These are phyloP conservation scores for Pseudognaphalium luteoalbum DNA, from an alignment of 129 eudicot species.

Conservation along the genomic window DNA sequence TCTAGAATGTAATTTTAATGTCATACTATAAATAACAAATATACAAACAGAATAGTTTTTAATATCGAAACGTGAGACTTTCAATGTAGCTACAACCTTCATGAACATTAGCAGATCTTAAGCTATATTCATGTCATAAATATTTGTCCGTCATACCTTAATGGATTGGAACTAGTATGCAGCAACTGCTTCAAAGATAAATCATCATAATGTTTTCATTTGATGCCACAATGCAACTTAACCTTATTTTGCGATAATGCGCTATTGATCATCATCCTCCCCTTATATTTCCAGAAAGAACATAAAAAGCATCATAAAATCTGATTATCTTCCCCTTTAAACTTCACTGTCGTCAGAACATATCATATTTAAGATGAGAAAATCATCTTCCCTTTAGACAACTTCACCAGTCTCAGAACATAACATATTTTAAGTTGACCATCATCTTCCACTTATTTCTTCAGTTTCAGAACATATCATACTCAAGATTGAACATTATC, in stretches of 20 bases:
- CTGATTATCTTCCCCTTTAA: background rate
- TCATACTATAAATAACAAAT: background rate
- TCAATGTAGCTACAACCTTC: constrained; percentile 9
- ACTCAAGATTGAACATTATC: constrained; percentile 7
- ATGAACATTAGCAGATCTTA: constrained; percentile 25
- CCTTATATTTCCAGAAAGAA: background rate
- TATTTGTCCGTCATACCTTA: constrained; percentile 8
- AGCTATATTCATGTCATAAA: constrained; percentile 10
- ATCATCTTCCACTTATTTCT: background rate
- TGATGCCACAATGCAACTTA: constrained; percentile 14
- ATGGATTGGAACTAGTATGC: constrained; percentile 1
- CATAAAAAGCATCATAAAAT: background rate
- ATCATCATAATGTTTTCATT: constrained; percentile 1
- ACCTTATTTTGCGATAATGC: constrained; percentile 5
- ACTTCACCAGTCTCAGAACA: background rate
- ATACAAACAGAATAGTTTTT: background rate
- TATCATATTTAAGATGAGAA: background rate
- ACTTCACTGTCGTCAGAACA: background rate
- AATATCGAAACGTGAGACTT: constrained; percentile 11
- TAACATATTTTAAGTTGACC: background rate
- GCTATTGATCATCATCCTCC: constrained; percentile 19
- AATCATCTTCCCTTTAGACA: background rate
- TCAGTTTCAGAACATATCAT: constrained; percentile 1
- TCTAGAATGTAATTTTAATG: background rate
- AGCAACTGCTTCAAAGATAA: constrained; percentile 23